These are phyloP conservation scores for Apophysomyces sp. DNA, from an alignment of 371 early-diverging fungal genomes.

Conservation along the genomic window DNA sequence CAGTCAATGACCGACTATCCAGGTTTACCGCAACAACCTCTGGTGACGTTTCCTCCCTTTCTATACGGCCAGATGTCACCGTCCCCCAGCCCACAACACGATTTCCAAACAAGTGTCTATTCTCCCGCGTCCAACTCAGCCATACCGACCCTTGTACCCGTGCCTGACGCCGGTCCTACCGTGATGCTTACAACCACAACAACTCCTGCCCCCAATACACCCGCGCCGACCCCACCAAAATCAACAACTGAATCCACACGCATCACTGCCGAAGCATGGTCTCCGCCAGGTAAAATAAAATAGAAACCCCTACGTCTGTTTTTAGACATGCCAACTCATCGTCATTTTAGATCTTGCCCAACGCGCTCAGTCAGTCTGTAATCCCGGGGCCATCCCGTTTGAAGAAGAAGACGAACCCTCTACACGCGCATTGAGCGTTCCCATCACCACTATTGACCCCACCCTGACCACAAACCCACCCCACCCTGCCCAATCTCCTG, in stretches of 20 bases:
- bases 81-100: conserved; percentile 19
- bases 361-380: conserved; percentile 15
- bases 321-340: too few relatives aligned
- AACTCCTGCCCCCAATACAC: background rate
- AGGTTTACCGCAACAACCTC: background rate
- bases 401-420: background rate
- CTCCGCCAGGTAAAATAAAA: conserved; percentile 15
- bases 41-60: conserved; percentile 29
- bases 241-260: conserved; percentile 1
- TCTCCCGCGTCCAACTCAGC: conserved; percentile 1
- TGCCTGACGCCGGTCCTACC: conserved; percentile 49
- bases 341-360: conserved; percentile 1
- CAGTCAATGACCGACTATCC: background rate
- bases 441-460: conserved; percentile 23
- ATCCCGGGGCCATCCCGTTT: background rate
- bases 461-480: background rate
- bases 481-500: background rate
- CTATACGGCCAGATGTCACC: conserved; percentile 27
- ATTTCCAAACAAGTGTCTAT: conserved; percentile 4
- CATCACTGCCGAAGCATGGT: conserved; percentile 11
- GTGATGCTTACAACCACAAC: conserved; percentile 30
- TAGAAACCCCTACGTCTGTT: too few relatives aligned
- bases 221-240: conserved; percentile 1
- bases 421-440: conserved; percentile 17
- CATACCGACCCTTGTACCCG: conserved; percentile 28